Percentiles rank a stretch among this genome's conserved stretches.
Evolutionary conservation across 805 yeast genomes (phyloP).

Genomic region (Saccharomyces paradoxus): DNA sequence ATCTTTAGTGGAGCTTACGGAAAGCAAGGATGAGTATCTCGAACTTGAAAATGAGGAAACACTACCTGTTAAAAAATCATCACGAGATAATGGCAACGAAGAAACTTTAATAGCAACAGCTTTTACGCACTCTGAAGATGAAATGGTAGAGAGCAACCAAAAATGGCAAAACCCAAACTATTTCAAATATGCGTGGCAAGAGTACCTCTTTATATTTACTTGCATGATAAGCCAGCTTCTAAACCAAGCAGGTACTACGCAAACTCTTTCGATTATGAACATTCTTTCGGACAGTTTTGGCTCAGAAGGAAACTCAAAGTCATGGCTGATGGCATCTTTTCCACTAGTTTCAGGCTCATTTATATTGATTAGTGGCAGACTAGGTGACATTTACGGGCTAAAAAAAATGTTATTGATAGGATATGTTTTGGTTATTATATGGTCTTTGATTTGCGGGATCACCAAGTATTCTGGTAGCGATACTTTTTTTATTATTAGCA

Average conservation of each 20-base stretch:
- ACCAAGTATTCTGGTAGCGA: conserved; percentile 42
- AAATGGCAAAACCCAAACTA: conserved; percentile 17
- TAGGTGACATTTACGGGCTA: conserved; percentile 68
- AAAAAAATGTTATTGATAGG: conserved; percentile 48
- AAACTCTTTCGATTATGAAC: conserved; percentile 32
- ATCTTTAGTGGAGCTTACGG: background rate
- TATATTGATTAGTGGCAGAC: conserved; percentile 56
- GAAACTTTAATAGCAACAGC: background rate
- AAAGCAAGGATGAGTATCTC: background rate
- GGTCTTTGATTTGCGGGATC: conserved; percentile 56
- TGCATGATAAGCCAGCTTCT: conserved; percentile 33
- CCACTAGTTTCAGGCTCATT: conserved; percentile 68
- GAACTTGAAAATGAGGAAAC: background rate
- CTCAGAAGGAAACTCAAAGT: conserved; percentile 29
- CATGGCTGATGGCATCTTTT: conserved; percentile 68
- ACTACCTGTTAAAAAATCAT: background rate
- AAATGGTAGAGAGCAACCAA: background rate
- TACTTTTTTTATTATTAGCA: conserved; percentile 42
- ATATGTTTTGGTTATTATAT: conserved; percentile 44
- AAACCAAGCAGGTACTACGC: conserved; percentile 36
- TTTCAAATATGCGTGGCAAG: conserved; percentile 16
- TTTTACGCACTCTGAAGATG: background rate
- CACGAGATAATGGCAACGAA: background rate
- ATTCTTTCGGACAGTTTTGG: conserved; percentile 29
- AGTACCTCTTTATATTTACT: conserved; percentile 21